These are phyloP conservation scores for Parastagonospora avenae DNA, from an alignment of 2,329 filamentous ascomycete species.

Conservation along the genomic window DNA sequence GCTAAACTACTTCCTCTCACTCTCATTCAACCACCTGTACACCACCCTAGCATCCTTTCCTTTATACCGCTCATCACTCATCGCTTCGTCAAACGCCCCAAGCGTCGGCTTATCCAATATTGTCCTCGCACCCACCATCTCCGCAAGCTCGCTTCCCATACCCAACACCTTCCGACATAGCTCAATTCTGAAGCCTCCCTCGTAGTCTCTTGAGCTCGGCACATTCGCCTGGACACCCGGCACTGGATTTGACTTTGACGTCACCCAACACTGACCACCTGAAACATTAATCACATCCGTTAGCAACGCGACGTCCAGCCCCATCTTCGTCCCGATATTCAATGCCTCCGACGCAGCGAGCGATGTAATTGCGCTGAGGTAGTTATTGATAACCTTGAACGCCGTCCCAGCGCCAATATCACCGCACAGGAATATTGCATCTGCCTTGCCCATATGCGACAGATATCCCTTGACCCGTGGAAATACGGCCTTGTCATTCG, in stretches of 20 bases:
- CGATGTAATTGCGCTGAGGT: slow-evolving; percentile 90
- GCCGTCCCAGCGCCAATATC: slow-evolving; percentile 81
- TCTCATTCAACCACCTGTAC: slow-evolving; percentile 42
- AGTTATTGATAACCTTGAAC: slow-evolving; percentile 95
- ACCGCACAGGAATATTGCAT: slow-evolving; percentile 80
- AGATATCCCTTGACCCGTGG: slow-evolving; percentile 69
- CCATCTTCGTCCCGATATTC: slow-evolving; percentile 66
- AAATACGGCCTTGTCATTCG: slow-evolving; percentile 52
- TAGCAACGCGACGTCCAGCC: slow-evolving; percentile 66
- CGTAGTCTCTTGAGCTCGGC: slow-evolving; percentile 46
- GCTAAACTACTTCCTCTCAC: slow-evolving; percentile 22
- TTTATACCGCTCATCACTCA: slow-evolving; percentile 33
- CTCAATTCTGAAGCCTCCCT: slow-evolving; percentile 47
- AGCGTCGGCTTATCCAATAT: slow-evolving; percentile 39
- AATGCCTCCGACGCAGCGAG: slow-evolving; percentile 69
- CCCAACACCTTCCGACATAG: slow-evolving; percentile 41
- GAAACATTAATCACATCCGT: slow-evolving; percentile 87
- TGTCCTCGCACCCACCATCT: slow-evolving; percentile 41
- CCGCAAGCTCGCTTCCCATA: slow-evolving; percentile 42
- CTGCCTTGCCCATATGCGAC: slow-evolving; percentile 74
- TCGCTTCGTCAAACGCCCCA: slow-evolving; percentile 36
- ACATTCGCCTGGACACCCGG: slow-evolving; percentile 52
- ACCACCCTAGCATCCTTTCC: slow-evolving; percentile 42
- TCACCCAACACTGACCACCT: slow-evolving; percentile 91
- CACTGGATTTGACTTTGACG: slow-evolving; percentile 91